Evolutionary conservation across 305 asterid species (phyloP).

Genomic region (Lippia alba): DNA sequence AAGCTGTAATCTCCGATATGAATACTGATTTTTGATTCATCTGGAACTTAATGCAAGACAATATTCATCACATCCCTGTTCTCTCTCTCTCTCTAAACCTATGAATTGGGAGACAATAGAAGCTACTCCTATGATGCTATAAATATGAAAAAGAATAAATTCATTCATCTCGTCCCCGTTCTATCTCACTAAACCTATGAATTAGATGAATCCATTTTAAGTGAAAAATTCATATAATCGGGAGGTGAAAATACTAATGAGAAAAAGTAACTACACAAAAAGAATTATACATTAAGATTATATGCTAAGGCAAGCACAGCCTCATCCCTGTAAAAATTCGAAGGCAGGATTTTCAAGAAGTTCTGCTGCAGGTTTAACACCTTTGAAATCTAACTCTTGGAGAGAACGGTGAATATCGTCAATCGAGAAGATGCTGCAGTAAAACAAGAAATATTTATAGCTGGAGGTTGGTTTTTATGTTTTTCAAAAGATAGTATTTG

Average conservation of each 20-base stretch:
- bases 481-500: background rate
- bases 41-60: background rate
- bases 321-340: conserved; percentile 66
- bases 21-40: too few species aligned
- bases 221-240: conserved; percentile 38
- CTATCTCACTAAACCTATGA: conserved; percentile 54
- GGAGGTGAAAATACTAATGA: conserved; percentile 35
- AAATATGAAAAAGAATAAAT: conserved; percentile 1
- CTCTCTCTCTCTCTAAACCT: too few species aligned
- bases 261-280: conserved; percentile 33
- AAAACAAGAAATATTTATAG: conserved; percentile 11
- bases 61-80: too few species aligned
- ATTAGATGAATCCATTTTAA: conserved; percentile 48
- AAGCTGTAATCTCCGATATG: conserved; percentile 4
- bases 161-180: conserved; percentile 47
- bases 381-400: conserved; percentile 61
- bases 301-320: conserved; percentile 27
- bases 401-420: conserved; percentile 62
- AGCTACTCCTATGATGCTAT: conserved; percentile 33
- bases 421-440: conserved; percentile 69
- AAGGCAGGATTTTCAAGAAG: conserved; percentile 68
- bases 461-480: background rate
- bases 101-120: conserved; percentile 11
- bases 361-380: conserved; percentile 66
- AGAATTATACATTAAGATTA: conserved; percentile 36